Percentiles rank a stretch among this genome's conserved stretches.
Conservation (phyloP, 164 flowering plant species). For the Aristolochia californica region DNA sequence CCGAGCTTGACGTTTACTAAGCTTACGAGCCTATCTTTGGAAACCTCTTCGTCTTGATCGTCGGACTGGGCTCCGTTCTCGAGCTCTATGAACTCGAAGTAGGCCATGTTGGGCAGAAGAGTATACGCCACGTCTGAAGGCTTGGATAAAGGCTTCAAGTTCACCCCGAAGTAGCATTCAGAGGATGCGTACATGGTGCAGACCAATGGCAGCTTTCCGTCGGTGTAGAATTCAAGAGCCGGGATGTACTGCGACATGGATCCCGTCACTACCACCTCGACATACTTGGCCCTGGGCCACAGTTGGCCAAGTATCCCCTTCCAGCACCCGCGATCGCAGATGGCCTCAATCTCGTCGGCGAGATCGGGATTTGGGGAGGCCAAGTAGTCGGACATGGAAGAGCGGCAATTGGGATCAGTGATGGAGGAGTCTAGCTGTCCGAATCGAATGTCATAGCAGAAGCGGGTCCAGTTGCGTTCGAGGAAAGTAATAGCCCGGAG, state of each 20-base stretch:
- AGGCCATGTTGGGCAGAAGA: constrained; percentile 74
- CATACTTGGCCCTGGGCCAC: constrained; percentile 83
- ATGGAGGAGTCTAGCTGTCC: constrained; percentile 30
- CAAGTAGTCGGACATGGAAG: constrained; percentile 28
- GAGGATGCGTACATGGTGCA: constrained; percentile 82
- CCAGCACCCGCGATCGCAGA: constrained; percentile 51
- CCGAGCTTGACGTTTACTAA: constrained; percentile 54
- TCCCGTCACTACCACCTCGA: constrained; percentile 82
- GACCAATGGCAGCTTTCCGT: constrained; percentile 50
- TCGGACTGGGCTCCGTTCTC: constrained; percentile 31
- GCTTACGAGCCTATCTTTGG: constrained; percentile 30
- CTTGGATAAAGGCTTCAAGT: constrained; percentile 52
- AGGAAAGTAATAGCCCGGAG: constrained; percentile 68
- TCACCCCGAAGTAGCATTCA: constrained; percentile 78
- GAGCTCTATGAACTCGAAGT: constrained; percentile 61
- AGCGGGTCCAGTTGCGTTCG: constrained; percentile 37
- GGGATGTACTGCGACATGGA: constrained; percentile 89
- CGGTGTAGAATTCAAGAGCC: constrained; percentile 49
- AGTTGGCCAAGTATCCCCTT: constrained; percentile 51
- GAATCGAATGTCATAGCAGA: constrained; percentile 47
- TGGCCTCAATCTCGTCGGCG: constrained; percentile 46
- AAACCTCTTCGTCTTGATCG: constrained; percentile 35
- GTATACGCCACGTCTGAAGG: constrained; percentile 65
- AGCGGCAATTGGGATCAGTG: constrained; percentile 37
- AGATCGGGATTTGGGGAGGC: constrained; percentile 33